Evolutionary conservation across 1,284 basidiomycete species (phyloP).

Genomic region (Sanguinoderma infundibulare): DNA sequence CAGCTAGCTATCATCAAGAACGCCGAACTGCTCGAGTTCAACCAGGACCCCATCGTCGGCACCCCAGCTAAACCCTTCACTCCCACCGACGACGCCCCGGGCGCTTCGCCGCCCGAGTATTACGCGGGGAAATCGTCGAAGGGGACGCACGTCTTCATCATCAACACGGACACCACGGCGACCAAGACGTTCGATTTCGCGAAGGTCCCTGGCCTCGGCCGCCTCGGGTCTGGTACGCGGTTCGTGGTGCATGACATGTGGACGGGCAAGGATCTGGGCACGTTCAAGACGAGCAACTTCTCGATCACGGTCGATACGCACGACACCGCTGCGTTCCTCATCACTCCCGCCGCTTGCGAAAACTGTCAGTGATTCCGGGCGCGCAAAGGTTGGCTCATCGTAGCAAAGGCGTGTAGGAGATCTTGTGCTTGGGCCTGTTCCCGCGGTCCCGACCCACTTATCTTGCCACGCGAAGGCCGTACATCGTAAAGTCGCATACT

Average conservation of each 20-base stretch:
- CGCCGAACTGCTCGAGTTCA: constrained; percentile 55
- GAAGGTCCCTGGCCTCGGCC: constrained; percentile 47
- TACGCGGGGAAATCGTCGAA: constrained; percentile 52
- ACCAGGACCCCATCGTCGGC: constrained; percentile 52
- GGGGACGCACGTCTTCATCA: constrained; percentile 58
- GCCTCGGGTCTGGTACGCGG: too few relatives aligned
- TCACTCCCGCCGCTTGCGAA: constrained; percentile 7
- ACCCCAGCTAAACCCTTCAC: constrained; percentile 53
- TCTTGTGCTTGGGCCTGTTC: too few relatives aligned
- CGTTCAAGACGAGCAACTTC: constrained; percentile 43
- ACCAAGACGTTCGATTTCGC: constrained; percentile 51
- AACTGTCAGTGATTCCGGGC: too few relatives aligned
- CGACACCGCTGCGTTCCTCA: constrained; percentile 48
- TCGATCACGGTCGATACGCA: constrained; percentile 48
- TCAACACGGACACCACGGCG: constrained; percentile 47
- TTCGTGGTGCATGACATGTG: constrained; percentile 61
- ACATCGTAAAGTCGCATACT: constrained; percentile 2
- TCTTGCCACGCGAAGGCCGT: background rate
- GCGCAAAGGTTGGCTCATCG: too few relatives aligned
- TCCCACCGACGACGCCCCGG: constrained; percentile 40
- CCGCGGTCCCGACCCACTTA: too few relatives aligned
- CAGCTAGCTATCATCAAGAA: constrained; percentile 56
- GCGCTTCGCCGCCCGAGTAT: constrained; percentile 53
- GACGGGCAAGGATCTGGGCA: constrained; percentile 50
- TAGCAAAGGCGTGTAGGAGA: too few relatives aligned